Evolutionary conservation across 768 basidiomycete species (phyloP).

Genomic region (Suillus hirtellus): DNA sequence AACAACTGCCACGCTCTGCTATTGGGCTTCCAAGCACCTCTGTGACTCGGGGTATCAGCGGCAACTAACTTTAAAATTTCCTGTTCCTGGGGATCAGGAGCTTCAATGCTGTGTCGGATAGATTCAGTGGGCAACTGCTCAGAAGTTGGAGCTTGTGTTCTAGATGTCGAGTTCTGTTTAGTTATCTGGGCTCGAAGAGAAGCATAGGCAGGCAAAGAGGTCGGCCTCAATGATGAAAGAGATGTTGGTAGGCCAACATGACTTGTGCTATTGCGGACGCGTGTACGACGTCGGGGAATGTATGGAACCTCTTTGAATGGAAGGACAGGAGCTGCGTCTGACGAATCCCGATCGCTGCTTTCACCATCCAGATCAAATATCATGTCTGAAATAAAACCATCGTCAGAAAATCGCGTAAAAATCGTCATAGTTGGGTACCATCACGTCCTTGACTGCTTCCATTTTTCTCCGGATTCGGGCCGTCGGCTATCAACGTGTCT

Average conservation of each 20-base stretch:
- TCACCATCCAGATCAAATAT: slow-evolving; percentile 74
- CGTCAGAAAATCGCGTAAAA: background rate
- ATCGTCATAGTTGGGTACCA: slow-evolving; percentile 35
- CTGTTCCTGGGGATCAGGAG: slow-evolving; percentile 44
- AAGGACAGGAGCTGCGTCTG: slow-evolving; percentile 37
- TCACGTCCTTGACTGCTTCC: slow-evolving; percentile 33
- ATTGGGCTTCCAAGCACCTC: slow-evolving; percentile 66
- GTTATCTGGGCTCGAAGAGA: slow-evolving; percentile 39
- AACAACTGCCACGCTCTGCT: slow-evolving; percentile 67
- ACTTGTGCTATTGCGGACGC: slow-evolving; percentile 28
- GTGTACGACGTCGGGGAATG: slow-evolving; percentile 25
- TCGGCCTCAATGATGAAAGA: slow-evolving; percentile 59
- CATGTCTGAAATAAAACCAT: slow-evolving; percentile 44
- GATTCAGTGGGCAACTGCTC: slow-evolving; percentile 18
- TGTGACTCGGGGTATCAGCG: slow-evolving; percentile 68
- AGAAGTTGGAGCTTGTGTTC: background rate
- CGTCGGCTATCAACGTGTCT: slow-evolving; percentile 49
- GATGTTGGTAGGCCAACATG: slow-evolving; percentile 52
- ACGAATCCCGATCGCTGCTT: slow-evolving; percentile 31
- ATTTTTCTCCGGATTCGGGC: slow-evolving; percentile 33
- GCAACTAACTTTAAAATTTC: slow-evolving; percentile 66
- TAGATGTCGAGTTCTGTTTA: slow-evolving; percentile 3
- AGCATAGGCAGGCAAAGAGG: slow-evolving; percentile 71
- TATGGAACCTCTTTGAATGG: slow-evolving; percentile 35
- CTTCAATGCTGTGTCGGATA: background rate